Base-by-base conservation (phyloP, 2,329 filamentous ascomycete genomes). In the Sclerotinia glacialis region DNA sequence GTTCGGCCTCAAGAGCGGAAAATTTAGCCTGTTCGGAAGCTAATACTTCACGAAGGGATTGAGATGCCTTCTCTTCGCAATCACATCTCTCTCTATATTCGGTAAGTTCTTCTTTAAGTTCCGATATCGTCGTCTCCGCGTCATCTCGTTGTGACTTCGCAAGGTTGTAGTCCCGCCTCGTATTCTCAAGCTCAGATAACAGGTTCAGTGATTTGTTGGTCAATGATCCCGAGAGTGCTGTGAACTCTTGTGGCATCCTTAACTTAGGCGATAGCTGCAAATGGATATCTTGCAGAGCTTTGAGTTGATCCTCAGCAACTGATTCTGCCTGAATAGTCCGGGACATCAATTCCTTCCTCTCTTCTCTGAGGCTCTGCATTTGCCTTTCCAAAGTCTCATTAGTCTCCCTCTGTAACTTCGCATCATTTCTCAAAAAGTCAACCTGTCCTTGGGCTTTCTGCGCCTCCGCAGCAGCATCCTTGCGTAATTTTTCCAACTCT, bases 401-500 rank as follows among this genome's bases (percentile, higher is more conserved):
- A 64, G 83, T 83, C 71, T 90, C 86, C 49, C 84, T 81, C 73
- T 88, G 86, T 46, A 85, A 78, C 59, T 82, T 81, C 3, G 82
- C 80, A 74, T 89, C 86, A 67, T 86, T 86, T 28, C 85, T 83
- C 34, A 89, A 78, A 69, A 85, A 87, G 1, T 87, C 85, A 28
- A 88, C 80, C 72, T 89, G 86, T 1, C 85, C 86, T 69, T 89
- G 85, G 0, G 81, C 80, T 69, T 86, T 87, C 55, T 86, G 80
- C 2, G 78, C 74, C 64, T 87, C 85, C 47, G 88, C 86, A 50
- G 81, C 80, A 69, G 81, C 80, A 68, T 88, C 83, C 68, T 84
- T 84, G 46, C 80, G 82, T 21, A 89, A 77, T 60, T 83, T 84
- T 65, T 91, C 86, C 21, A 96, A 79, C 72, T 97, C 90, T 21